Conservation (phyloP, 2,329 filamentous ascomycete species). For the Ascochyta koolunga region DNA sequence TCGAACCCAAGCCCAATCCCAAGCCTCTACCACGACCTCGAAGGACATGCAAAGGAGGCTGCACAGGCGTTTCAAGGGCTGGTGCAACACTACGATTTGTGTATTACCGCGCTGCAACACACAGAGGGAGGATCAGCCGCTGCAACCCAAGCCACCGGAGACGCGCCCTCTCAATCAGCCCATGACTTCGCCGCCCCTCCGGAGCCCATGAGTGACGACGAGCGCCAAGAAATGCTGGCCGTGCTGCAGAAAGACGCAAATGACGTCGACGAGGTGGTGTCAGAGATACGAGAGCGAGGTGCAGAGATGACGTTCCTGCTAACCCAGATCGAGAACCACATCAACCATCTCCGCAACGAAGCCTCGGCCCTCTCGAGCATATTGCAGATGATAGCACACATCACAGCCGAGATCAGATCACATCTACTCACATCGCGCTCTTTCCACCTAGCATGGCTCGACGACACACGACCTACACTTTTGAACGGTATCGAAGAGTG, state of each 20-base stretch:
- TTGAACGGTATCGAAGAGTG: conserved; percentile 73
- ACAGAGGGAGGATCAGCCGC: conserved; percentile 69
- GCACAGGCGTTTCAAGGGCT: conserved; percentile 80
- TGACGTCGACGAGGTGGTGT: conserved; percentile 67
- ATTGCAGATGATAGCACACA: conserved; percentile 69
- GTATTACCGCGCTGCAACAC: conserved; percentile 86
- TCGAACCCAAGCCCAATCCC: conserved; percentile 52
- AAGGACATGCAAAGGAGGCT: conserved; percentile 80
- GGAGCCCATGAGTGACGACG: conserved; percentile 74
- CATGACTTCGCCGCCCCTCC: conserved; percentile 54
- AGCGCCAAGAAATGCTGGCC: conserved; percentile 80
- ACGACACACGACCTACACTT: conserved; percentile 74
- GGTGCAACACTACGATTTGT: conserved; percentile 89
- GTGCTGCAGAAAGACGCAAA: conserved; percentile 75
- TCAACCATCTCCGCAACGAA: conserved; percentile 61
- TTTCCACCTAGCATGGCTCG: conserved; percentile 69
- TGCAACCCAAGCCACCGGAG: conserved; percentile 50
- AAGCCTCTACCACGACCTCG: conserved; percentile 60
- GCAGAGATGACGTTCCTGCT: conserved; percentile 78
- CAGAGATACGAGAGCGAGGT: conserved; percentile 75
- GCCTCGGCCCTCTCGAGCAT: conserved; percentile 67
- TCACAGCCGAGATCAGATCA: conserved; percentile 68
- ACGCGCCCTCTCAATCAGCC: conserved; percentile 37
- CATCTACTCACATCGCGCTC: conserved; percentile 70
- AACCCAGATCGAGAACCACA: conserved; percentile 66